These are phyloP conservation scores for Groenewaldozyma salmanticensis DNA, from an alignment of 805 yeast genomes.

Conservation along the genomic window DNA sequence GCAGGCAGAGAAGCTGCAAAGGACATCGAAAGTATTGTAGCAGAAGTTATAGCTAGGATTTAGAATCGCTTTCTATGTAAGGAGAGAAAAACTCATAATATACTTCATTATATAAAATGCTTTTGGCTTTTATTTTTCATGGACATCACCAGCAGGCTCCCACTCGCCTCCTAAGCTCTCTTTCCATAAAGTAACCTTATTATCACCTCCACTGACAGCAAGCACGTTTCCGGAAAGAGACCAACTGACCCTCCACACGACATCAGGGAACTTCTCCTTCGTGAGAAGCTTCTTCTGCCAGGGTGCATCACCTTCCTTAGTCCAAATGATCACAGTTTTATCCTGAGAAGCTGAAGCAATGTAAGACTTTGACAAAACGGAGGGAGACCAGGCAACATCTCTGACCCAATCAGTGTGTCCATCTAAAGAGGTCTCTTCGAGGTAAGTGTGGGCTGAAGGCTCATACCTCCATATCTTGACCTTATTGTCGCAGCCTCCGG, in stretches of 20 bases:
- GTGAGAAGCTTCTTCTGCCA: constrained; percentile 79
- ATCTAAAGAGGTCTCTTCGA: constrained; percentile 63
- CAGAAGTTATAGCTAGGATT: constrained; percentile 13
- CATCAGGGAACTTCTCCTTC: constrained; percentile 85
- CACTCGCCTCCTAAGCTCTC: constrained; percentile 87
- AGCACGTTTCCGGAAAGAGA: constrained; percentile 89
- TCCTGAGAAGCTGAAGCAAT: constrained; percentile 97
- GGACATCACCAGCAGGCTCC: constrained; percentile 97
- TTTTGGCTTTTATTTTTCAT: constrained; percentile 39
- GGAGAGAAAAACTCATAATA: background rate
- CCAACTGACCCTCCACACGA: constrained; percentile 98
- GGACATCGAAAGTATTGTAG: constrained; percentile 67
- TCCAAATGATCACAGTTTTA: constrained; percentile 90
- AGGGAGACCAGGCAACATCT: constrained; percentile 97
- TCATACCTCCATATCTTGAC: constrained; percentile 84
- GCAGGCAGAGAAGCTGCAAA: constrained; percentile 70
- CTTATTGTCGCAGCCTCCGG: constrained; percentile 92
- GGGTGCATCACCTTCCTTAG: constrained; percentile 55
- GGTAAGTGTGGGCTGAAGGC: constrained; percentile 44
- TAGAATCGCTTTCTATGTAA: constrained; percentile 5
- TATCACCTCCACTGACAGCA: constrained; percentile 95
- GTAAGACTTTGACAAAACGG: constrained; percentile 74
- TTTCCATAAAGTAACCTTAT: constrained; percentile 92
- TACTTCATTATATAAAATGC: background rate
- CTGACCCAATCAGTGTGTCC: constrained; percentile 99